These are phyloP conservation scores for Aureobasidium sp. DNA, from an alignment of 2,329 filamentous ascomycete genomes.

Conservation along the genomic window DNA sequence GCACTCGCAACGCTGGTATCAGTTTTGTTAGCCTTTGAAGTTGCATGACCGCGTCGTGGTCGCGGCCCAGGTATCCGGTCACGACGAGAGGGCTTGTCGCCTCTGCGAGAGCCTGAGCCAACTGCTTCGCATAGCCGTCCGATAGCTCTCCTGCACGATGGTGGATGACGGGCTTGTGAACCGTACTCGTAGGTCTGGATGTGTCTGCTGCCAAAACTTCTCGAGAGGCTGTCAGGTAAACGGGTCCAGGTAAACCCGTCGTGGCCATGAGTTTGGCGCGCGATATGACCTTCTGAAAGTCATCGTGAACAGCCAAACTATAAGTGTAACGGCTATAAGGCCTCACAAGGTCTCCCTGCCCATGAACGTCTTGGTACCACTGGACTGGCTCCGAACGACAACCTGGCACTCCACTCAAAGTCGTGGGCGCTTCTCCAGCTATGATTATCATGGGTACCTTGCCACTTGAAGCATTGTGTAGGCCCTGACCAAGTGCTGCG, in stretches of 20 bases:
- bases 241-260: conserved; percentile 80
- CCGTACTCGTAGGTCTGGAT: too few relatives aligned
- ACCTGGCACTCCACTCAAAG: conserved; percentile 81
- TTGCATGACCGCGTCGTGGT: conserved; percentile 66
- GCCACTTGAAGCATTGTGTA: conserved; percentile 82
- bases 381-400: conserved; percentile 88
- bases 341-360: conserved; percentile 81
- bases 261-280: conserved; percentile 85
- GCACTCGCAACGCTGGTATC: conserved; percentile 73
- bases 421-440: conserved; percentile 80
- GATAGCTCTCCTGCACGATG: conserved; percentile 74
- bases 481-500: conserved; percentile 78
- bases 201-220: conserved; percentile 91
- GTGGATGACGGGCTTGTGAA: conserved; percentile 74
- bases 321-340: conserved; percentile 89
- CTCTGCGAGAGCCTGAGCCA: conserved; percentile 68
- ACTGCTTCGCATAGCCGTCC: conserved; percentile 63
- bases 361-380: conserved; percentile 87
- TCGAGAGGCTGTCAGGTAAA: conserved; percentile 80
- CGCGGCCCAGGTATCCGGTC: conserved; percentile 76
- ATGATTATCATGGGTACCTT: conserved; percentile 81
- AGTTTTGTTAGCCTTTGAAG: conserved; percentile 74
- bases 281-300: conserved; percentile 91
- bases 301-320: conserved; percentile 86
- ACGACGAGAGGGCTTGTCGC: conserved; percentile 75